Evolutionary conservation across 371 early-diverging fungal genomes (phyloP), one percentile per base, ranked within the genome.

Genomic region (Actinomortierella wolfii): DNA sequence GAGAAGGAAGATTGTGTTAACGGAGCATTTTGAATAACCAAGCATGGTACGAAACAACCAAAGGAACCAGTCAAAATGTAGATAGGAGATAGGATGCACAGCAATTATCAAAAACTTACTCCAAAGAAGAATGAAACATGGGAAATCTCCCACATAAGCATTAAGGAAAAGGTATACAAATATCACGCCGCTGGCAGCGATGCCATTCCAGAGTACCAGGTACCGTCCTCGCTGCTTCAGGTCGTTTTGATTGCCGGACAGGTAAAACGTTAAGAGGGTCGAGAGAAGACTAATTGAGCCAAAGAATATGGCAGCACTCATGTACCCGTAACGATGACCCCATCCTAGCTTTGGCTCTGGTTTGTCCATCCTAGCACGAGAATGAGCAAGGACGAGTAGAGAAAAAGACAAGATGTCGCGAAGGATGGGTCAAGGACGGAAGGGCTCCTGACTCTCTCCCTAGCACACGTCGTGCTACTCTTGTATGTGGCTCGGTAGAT

Each of bases 161-260:
- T 70, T 70, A 28, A 70, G 56, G 65, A 70, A 58, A 55, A 65
- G 61, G 25, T 70, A 70, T 18, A 70, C 51, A 55, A 58, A 54
- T 47, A 70, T 58, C 51, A 61, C 42, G 1, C 57, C 65, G 3
- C 61, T 65, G 50, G 71, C 71, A 8, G 71, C 60, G 48, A 70
- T 23, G 15, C 71, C 71, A 49, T 70, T 70, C 71, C 71, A 70
- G 40, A 64, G 57, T 39, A 70, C 62, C 20, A 70, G 71, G 52
- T 70, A 70, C 17, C 66, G 65, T 23, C 71, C 71, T 47, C 71
- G 71, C 47, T 70, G 71, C 54, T 65, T 70, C 24, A 70, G 58
- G 40, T 70, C 71, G 39, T 70, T 70, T 21, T 70, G 58, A 6
- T 61, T 65, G 23, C 56, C 61, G 43, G 71, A 56, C 44, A 70